Conservation (phyloP, 768 basidiomycete species). For the Russula sp. region DNA sequence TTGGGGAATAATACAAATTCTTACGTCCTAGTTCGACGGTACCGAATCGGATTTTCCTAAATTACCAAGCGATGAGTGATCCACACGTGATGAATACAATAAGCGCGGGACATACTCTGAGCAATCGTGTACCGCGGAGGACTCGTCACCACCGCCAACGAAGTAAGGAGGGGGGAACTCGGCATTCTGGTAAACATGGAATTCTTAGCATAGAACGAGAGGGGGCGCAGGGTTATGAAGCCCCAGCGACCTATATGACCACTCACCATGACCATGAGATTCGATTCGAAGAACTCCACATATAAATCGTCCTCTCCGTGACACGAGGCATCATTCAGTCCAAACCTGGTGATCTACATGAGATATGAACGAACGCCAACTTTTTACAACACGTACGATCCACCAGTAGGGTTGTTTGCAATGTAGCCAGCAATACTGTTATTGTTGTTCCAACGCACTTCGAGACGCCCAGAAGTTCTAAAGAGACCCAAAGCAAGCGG, state of each 20-base stretch:
- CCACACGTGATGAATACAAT: not conserved
- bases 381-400: not conserved
- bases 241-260: not conserved
- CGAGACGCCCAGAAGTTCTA: not conserved
- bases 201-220: not conserved
- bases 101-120: not conserved
- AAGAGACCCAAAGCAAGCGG: not conserved
- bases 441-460: not conserved
- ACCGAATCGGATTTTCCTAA: not conserved
- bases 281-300: not conserved
- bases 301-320: not conserved
- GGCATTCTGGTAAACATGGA: not conserved
- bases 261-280: not conserved
- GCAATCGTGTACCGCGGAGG: not conserved
- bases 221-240: too few relatives aligned
- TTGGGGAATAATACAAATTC: not conserved
- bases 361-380: not conserved
- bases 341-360: not conserved
- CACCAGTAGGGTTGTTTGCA: not conserved
- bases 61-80: not conserved
- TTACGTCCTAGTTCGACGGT: conserved; percentile 5
- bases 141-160: not conserved
- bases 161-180: not conserved
- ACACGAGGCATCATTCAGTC: not conserved
- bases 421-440: not conserved